Conservation (phyloP, 441 rosid species). For the Gossypium gossypioides region DNA sequence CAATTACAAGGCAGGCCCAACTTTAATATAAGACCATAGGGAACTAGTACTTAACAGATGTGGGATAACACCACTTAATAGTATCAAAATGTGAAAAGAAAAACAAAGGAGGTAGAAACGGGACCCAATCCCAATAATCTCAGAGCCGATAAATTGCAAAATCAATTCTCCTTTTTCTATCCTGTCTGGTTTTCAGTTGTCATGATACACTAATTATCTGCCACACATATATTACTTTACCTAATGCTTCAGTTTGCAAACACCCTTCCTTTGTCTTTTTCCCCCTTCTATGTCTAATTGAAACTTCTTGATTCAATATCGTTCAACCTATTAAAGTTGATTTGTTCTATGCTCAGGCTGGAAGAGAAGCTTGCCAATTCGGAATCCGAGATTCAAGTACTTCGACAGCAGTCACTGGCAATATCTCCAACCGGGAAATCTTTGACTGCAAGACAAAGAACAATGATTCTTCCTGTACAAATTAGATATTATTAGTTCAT, state of each 20-base stretch:
- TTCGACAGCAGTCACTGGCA: constrained; percentile 93
- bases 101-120: not conserved
- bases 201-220: not conserved
- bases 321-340: constrained; percentile 12
- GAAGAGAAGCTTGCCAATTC: constrained; percentile 95
- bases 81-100: not conserved
- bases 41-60: no score
- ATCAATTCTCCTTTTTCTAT: not conserved
- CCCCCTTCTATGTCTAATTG: not conserved
- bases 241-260: not conserved
- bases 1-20: no score
- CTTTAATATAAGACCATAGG: no score
- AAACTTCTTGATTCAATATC: not conserved
- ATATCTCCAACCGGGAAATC: constrained; percentile 91
- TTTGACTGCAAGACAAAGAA: constrained; percentile 57
- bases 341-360: constrained; percentile 43
- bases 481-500: constrained; percentile 6
- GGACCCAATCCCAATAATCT: not conserved
- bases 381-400: constrained; percentile 98
- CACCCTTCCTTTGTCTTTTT: not conserved
- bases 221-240: not conserved
- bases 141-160: not conserved
- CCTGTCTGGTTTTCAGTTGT: not conserved
- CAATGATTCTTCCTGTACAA: constrained; percentile 63
- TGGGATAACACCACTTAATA: no score